These are phyloP conservation scores for Ophiocordyceps australis DNA, from an alignment of 2,329 filamentous ascomycete genomes.

Conservation along the genomic window DNA sequence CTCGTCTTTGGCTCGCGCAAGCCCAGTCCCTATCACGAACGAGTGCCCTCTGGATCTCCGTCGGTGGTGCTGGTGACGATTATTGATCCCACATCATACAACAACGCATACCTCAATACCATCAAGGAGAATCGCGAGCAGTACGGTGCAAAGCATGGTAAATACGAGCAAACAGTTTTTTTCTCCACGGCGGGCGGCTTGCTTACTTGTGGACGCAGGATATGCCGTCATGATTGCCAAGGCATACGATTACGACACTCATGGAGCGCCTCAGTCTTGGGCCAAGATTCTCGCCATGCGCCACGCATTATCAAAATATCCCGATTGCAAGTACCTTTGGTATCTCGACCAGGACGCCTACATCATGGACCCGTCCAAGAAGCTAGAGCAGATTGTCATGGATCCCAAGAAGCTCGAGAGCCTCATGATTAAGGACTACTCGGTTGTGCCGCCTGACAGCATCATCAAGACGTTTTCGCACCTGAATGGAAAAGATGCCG, in stretches of 20 bases:
- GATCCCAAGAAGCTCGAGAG: slow-evolving; percentile 47
- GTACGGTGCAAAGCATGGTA: slow-evolving; percentile 80
- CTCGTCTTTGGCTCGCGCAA: slow-evolving; percentile 26
- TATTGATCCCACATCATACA: slow-evolving; percentile 48
- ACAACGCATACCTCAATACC: slow-evolving; percentile 48
- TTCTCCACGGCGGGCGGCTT: background rate
- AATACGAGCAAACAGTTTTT: too few species aligned
- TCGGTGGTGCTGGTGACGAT: slow-evolving; percentile 70
- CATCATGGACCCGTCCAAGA: slow-evolving; percentile 66
- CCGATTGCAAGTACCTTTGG: slow-evolving; percentile 69
- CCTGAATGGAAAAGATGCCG: slow-evolving; percentile 58
- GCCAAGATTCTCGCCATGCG: slow-evolving; percentile 69
- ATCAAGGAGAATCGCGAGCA: slow-evolving; percentile 68
- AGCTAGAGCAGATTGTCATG: slow-evolving; percentile 56
- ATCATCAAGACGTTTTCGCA: slow-evolving; percentile 90
- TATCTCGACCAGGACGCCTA: slow-evolving; percentile 69
- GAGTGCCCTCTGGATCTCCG: slow-evolving; percentile 32
- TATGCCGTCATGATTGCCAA: slow-evolving; percentile 74
- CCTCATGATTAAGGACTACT: slow-evolving; percentile 67
- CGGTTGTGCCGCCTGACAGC: slow-evolving; percentile 86
- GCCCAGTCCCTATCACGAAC: slow-evolving; percentile 13
- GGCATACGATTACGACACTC: slow-evolving; percentile 56
- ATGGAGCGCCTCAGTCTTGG: slow-evolving; percentile 45
- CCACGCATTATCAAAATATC: slow-evolving; percentile 69
- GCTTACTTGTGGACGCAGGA: slow-evolving; percentile 29